Conservation (phyloP, 1,139 yeast species). For the Geotrichum macrosporum region DNA sequence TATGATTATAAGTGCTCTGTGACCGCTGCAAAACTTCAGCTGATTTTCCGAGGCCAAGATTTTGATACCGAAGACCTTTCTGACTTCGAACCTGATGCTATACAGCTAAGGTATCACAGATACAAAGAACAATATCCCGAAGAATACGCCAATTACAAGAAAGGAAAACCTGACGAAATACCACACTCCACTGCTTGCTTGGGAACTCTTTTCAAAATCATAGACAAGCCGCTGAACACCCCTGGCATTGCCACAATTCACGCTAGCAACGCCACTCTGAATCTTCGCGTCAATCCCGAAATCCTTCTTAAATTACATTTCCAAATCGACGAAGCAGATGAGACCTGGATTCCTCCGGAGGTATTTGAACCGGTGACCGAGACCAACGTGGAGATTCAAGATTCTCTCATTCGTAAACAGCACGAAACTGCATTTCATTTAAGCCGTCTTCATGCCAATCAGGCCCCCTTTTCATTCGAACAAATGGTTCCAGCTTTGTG, state of each 20-base stretch:
- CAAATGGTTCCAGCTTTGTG: neutral
- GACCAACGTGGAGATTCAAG: slow-evolving; percentile 6
- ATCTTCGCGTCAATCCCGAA: slow-evolving; percentile 43
- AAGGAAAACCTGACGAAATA: slow-evolving; percentile 1
- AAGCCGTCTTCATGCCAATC: neutral
- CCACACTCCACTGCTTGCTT: slow-evolving; percentile 31
- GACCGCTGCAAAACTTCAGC: slow-evolving; percentile 23
- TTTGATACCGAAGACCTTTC: slow-evolving; percentile 26
- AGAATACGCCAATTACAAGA: slow-evolving; percentile 17
- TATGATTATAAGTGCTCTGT: slow-evolving; percentile 27
- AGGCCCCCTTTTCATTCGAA: slow-evolving; percentile 4
- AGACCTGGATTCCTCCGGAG: slow-evolving; percentile 58
- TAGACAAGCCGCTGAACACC: slow-evolving; percentile 30
- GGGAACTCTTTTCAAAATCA: slow-evolving; percentile 29
- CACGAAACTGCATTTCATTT: slow-evolving; percentile 13
- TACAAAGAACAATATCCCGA: slow-evolving; percentile 27
- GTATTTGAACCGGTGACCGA: slow-evolving; percentile 38
- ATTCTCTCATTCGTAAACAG: slow-evolving; percentile 12
- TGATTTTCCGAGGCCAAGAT: slow-evolving; percentile 31
- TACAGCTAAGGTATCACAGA: slow-evolving; percentile 27
- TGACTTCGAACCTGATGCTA: slow-evolving; percentile 26
- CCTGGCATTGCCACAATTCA: slow-evolving; percentile 29
- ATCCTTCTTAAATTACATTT: slow-evolving; percentile 48
- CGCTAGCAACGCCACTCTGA: slow-evolving; percentile 30
- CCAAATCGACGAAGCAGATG: slow-evolving; percentile 40